Evolutionary conservation across 768 basidiomycete genomes (phyloP).

Genomic region (Macrocybe gigantea): DNA sequence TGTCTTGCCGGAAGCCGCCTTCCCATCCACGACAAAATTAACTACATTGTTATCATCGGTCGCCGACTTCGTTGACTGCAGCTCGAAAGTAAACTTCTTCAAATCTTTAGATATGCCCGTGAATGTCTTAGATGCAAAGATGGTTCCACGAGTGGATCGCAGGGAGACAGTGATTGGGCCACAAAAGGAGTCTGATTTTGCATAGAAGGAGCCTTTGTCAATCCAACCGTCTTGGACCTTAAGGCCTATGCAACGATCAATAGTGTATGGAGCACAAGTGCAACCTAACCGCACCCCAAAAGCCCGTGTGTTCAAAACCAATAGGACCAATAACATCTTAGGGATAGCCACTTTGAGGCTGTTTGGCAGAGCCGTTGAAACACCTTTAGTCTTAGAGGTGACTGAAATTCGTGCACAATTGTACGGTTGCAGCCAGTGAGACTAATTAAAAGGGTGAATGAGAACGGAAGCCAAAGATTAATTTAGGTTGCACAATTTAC

Average conservation of each 20-base stretch:
- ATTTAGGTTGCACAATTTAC: conserved; percentile 3
- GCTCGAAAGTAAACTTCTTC: conserved; percentile 37
- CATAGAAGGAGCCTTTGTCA: conserved; percentile 50
- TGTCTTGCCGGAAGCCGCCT: conserved; percentile 29
- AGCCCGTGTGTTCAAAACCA: conserved; percentile 52
- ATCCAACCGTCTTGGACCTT: conserved; percentile 49
- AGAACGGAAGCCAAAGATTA: background rate
- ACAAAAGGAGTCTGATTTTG: conserved; percentile 29
- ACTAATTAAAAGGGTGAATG: conserved; percentile 4
- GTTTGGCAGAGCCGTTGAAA: conserved; percentile 50
- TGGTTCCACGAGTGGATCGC: conserved; percentile 32
- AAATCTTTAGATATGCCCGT: conserved; percentile 33
- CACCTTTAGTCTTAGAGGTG: conserved; percentile 34
- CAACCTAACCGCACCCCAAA: conserved; percentile 31
- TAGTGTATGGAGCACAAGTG: background rate
- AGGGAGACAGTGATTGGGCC: conserved; percentile 31
- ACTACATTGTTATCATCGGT: conserved; percentile 43
- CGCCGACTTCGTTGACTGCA: conserved; percentile 36
- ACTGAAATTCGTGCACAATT: conserved; percentile 32
- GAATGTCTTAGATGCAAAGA: conserved; percentile 24
- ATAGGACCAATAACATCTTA: conserved; percentile 24
- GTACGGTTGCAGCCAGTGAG: conserved; percentile 36
- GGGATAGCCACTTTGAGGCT: conserved; percentile 45
- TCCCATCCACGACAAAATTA: conserved; percentile 42
- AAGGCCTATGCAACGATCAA: conserved; percentile 32